A percentile compares a stretch with the other conserved stretches of the same genome.
Evolutionary conservation across 2,329 filamentous ascomycete species (phyloP).

Genomic region (Beauveria asiatica): DNA sequence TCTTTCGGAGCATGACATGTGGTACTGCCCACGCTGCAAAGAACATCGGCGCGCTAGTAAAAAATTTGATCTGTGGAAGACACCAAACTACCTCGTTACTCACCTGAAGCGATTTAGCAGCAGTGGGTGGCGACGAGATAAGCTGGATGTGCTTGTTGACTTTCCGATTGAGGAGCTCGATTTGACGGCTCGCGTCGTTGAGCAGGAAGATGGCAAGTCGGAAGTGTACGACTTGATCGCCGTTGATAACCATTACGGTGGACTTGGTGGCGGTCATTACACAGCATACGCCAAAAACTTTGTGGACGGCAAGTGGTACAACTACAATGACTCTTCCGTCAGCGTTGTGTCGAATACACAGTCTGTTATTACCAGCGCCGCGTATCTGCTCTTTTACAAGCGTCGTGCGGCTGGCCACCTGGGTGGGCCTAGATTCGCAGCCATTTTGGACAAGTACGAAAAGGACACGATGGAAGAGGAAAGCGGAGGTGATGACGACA

Average conservation of each 20-base stretch:
- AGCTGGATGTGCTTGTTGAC: slow-evolving; percentile 83
- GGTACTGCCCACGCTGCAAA: slow-evolving; percentile 96
- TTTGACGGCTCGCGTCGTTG: slow-evolving; percentile 67
- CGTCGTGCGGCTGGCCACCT: slow-evolving; percentile 69
- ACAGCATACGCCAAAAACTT: slow-evolving; percentile 94
- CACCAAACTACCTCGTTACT: slow-evolving; percentile 87
- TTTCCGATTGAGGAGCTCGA: slow-evolving; percentile 87
- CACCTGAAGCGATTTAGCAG: slow-evolving; percentile 95
- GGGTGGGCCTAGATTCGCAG: slow-evolving; percentile 66
- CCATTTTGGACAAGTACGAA: slow-evolving; percentile 58
- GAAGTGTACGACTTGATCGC: slow-evolving; percentile 89
- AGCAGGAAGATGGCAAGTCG: slow-evolving; percentile 71
- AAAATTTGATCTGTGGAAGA: slow-evolving; percentile 95
- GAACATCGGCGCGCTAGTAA: slow-evolving; percentile 88
- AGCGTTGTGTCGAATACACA: slow-evolving; percentile 50
- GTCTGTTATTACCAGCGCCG: slow-evolving; percentile 62
- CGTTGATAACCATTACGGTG: slow-evolving; percentile 92
- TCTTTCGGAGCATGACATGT: slow-evolving; percentile 89
- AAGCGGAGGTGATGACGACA: slow-evolving; percentile 36
- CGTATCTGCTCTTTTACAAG: slow-evolving; percentile 94
- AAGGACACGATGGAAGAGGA: slow-evolving; percentile 37
- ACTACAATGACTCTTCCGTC: slow-evolving; percentile 85
- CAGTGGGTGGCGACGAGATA: slow-evolving; percentile 72
- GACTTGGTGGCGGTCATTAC: slow-evolving; percentile 90
- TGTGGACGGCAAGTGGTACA: slow-evolving; percentile 81